Evolutionary conservation across 2,329 filamentous ascomycete species (phyloP).

Genomic region (Colletotrichum karsti): DNA sequence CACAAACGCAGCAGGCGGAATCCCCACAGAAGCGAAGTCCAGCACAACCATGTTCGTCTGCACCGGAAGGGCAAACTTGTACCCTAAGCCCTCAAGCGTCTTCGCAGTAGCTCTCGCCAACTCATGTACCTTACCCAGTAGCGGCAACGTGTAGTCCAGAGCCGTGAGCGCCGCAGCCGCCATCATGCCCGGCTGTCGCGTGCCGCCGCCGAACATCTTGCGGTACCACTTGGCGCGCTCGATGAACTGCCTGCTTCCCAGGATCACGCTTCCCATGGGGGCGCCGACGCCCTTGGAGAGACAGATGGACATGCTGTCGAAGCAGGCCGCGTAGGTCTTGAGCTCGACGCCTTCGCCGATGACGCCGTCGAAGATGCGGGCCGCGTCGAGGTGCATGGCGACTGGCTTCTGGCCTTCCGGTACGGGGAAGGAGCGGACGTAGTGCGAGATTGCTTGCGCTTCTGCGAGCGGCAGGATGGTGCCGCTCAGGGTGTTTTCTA

Average conservation of each 20-base stretch:
- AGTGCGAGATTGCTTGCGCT: background rate
- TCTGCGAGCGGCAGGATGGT: background rate
- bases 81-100: background rate
- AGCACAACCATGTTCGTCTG: background rate
- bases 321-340: background rate
- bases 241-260: background rate
- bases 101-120: rapidly evolving
- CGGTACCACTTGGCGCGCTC: background rate
- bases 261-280: background rate
- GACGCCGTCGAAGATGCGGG: background rate
- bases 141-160: rapidly evolving
- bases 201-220: background rate
- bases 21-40: background rate
- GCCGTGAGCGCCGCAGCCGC: rapidly evolving
- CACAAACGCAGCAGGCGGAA: background rate
- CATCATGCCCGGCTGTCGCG: background rate
- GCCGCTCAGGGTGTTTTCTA: background rate
- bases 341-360: background rate
- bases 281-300: background rate
- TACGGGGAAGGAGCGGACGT: rapidly evolving
- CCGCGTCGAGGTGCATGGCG: background rate
- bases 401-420: background rate
- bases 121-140: background rate
- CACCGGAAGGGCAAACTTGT: rapidly evolving
- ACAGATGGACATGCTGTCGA: background rate